phyloP scores from a whole-genome alignment of 768 basidiomycete genomes.

The Rhizopogon salebrosus region DNA sequence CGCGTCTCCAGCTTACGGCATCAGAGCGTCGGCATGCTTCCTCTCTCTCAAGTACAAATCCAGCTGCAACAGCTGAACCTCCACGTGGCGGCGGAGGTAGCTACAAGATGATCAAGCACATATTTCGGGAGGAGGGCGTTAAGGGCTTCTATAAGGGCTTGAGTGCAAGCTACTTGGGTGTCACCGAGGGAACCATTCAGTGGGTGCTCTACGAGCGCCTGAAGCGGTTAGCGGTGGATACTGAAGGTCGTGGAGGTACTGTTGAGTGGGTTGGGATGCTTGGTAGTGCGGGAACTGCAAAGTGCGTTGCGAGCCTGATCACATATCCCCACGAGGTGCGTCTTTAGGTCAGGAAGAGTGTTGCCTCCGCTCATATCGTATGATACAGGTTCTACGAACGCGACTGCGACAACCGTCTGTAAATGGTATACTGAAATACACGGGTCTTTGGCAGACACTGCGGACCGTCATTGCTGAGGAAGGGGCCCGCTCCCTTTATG shows the following conservation, averaged over 20 bases:
- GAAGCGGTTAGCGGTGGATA: slow-evolving; percentile 57
- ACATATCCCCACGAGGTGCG: slow-evolving; percentile 97
- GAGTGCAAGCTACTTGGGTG: slow-evolving; percentile 91
- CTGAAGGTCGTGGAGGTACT: slow-evolving; percentile 51
- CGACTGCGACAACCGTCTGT: slow-evolving; percentile 85
- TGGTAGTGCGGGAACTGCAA: slow-evolving; percentile 87
- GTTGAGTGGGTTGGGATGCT: slow-evolving; percentile 79
- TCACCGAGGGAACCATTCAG: slow-evolving; percentile 93
- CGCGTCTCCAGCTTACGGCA: slow-evolving; percentile 78
- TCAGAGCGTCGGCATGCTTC: slow-evolving; percentile 18
- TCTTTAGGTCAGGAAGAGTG: neutral
- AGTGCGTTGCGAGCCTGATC: slow-evolving; percentile 88
- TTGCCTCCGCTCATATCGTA: slow-evolving; percentile 2
- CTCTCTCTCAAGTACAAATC: neutral
- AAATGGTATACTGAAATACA: slow-evolving; percentile 77
- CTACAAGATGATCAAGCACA: slow-evolving; percentile 60
- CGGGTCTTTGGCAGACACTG: slow-evolving; percentile 79
- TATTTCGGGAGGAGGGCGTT: slow-evolving; percentile 76
- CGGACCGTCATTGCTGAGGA: slow-evolving; percentile 86
- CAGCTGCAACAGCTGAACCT: slow-evolving; percentile 6
- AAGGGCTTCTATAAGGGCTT: slow-evolving; percentile 93
- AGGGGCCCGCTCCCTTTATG: slow-evolving; percentile 80
- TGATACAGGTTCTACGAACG: slow-evolving; percentile 77
- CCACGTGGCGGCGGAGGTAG: slow-evolving; percentile 45
- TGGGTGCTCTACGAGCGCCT: slow-evolving; percentile 96